These are phyloP conservation scores for Suillus discolor DNA, from an alignment of 768 basidiomycete genomes.

Conservation along the genomic window DNA sequence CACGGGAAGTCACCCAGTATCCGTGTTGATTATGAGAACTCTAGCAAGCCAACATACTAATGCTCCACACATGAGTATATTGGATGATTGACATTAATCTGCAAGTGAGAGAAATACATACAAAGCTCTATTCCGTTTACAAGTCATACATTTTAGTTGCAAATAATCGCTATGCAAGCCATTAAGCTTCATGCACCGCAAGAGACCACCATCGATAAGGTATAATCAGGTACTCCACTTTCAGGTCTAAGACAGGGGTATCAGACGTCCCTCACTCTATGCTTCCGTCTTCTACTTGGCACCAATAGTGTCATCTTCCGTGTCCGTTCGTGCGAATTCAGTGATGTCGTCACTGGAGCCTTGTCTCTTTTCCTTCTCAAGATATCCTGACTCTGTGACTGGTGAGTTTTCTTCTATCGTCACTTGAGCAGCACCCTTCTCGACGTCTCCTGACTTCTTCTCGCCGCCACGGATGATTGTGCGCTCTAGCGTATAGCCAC, in stretches of 20 bases:
- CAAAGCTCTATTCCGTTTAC: not conserved
- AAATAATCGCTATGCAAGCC: not conserved
- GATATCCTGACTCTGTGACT: not conserved
- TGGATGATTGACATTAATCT: not conserved
- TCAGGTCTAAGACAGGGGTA: not conserved
- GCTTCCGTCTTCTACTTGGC: constrained; percentile 7
- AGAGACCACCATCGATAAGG: not conserved
- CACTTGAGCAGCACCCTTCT: constrained; percentile 22
- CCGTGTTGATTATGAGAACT: too few relatives aligned
- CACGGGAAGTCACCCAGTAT: too few relatives aligned
- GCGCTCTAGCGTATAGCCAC: constrained; percentile 38
- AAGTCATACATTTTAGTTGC: too few relatives aligned
- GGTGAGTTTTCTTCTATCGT: not conserved
- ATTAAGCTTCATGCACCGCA: not conserved
- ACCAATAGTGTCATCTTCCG: not conserved
- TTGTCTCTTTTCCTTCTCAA: constrained; percentile 5
- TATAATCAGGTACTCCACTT: not conserved
- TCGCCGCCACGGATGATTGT: constrained; percentile 17
- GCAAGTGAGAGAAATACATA: not conserved
- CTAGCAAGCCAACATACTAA: too few relatives aligned
- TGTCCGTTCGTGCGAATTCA: constrained; percentile 6
- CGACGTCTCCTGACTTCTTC: constrained; percentile 28
- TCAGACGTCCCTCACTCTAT: not conserved
- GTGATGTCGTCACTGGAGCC: constrained; percentile 7
- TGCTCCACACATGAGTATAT: not conserved